These are phyloP conservation scores for Ogataea pini DNA, from an alignment of 805 yeast species.

Conservation along the genomic window DNA sequence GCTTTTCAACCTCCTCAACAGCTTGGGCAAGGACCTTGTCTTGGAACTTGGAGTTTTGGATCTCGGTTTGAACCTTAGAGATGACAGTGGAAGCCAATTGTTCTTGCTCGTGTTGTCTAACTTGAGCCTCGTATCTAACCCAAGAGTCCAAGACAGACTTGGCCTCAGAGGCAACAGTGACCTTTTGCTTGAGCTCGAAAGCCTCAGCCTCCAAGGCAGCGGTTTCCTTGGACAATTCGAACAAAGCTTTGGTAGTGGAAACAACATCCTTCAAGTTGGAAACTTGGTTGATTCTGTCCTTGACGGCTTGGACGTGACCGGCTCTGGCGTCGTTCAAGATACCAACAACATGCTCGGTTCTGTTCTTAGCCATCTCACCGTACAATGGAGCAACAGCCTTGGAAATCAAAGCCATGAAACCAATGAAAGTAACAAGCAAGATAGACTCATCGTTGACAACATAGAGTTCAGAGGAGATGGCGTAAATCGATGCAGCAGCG, in stretches of 20 bases:
- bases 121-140: constrained; percentile 97
- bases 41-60: constrained; percentile 88
- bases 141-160: constrained; percentile 95
- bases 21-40: constrained; percentile 89
- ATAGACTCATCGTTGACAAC: constrained; percentile 94
- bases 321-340: constrained; percentile 85
- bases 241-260: constrained; percentile 84
- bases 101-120: constrained; percentile 93
- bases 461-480: constrained; percentile 89
- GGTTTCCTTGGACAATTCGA: constrained; percentile 94
- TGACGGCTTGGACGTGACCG: constrained; percentile 90
- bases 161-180: constrained; percentile 86
- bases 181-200: constrained; percentile 89
- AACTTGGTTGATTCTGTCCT: constrained; percentile 87
- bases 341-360: constrained; percentile 51
- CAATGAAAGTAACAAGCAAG: constrained; percentile 75
- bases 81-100: constrained; percentile 86
- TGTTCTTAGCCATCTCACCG: constrained; percentile 89
- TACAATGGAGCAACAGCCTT: constrained; percentile 93
- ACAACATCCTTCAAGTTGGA: constrained; percentile 90
- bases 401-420: constrained; percentile 72
- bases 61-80: constrained; percentile 82
- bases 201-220: constrained; percentile 93
- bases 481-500: constrained; percentile 92
- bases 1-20: constrained; percentile 86